A percentile compares a stretch with the other conserved stretches of the same genome.
phyloP scores from a whole-genome alignment of 768 basidiomycete genomes.

The Mycena galericulata region DNA sequence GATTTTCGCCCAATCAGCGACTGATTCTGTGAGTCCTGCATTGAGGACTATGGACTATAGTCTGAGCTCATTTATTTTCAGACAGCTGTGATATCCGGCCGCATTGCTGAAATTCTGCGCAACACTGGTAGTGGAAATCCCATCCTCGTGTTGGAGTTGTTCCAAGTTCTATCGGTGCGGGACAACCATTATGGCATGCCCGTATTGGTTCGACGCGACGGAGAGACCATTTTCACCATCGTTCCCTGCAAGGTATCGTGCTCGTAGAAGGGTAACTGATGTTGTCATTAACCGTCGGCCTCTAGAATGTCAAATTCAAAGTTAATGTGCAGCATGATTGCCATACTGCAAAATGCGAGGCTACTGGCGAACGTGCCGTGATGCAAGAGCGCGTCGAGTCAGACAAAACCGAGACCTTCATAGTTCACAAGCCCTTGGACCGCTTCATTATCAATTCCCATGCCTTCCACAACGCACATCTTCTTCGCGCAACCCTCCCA shows the following conservation, averaged over 20 bases:
- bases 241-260: not conserved
- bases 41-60: too few species aligned
- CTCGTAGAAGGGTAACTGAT: too few species aligned
- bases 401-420: not conserved
- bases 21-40: too few species aligned
- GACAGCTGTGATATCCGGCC: not conserved
- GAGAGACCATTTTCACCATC: not conserved
- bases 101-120: not conserved
- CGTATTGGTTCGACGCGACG: not conserved
- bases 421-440: slow-evolving; percentile 23
- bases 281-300: not conserved
- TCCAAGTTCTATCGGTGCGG: not conserved
- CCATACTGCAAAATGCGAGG: slow-evolving; percentile 18
- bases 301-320: slow-evolving; percentile 26
- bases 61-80: too few species aligned
- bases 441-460: slow-evolving; percentile 39
- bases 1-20: too few species aligned
- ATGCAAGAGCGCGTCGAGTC: slow-evolving; percentile 34
- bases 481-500: slow-evolving; percentile 20
- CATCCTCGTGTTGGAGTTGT: not conserved
- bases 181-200: not conserved
- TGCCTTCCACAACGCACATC: too few species aligned
- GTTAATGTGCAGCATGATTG: slow-evolving; percentile 44
- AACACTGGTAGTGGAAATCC: not conserved
- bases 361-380: slow-evolving; percentile 5